Evolutionary conservation across 805 yeast species (phyloP).

Genomic region (Nadsonia fulvescens): DNA sequence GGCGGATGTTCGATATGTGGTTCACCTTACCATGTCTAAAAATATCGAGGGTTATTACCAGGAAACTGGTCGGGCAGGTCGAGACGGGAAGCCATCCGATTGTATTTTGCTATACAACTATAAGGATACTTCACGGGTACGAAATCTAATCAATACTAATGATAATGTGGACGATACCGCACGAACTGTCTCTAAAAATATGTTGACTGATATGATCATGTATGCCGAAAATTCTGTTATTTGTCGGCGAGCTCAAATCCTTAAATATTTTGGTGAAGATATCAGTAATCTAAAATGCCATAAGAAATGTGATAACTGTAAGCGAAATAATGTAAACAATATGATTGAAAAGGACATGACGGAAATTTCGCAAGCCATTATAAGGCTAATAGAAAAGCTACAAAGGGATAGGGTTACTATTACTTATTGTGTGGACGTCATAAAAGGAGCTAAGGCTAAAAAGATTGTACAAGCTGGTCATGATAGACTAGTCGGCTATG

Average conservation of each 20-base stretch:
- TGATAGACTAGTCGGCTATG: slow-evolving; percentile 42
- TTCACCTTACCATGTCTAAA: slow-evolving; percentile 76
- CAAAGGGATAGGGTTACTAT: slow-evolving; percentile 44
- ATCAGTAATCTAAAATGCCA: no score
- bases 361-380: slow-evolving; percentile 35
- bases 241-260: slow-evolving; percentile 75
- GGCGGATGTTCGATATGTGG: slow-evolving; percentile 83
- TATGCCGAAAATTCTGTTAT: slow-evolving; percentile 85
- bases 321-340: slow-evolving; percentile 16
- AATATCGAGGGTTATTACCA: slow-evolving; percentile 93
- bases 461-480: slow-evolving; percentile 49
- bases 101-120: slow-evolving; percentile 72
- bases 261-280: slow-evolving; percentile 81
- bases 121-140: slow-evolving; percentile 67
- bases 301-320: slow-evolving; percentile 76
- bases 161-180: slow-evolving; percentile 22
- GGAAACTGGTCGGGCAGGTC: slow-evolving; percentile 96
- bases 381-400: slow-evolving; percentile 39
- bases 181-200: slow-evolving; percentile 58
- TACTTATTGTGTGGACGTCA: slow-evolving; percentile 66
- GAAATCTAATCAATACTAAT: slow-evolving; percentile 20
- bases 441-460: slow-evolving; percentile 50
- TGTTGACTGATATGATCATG: slow-evolving; percentile 67
- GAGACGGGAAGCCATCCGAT: slow-evolving; percentile 73
- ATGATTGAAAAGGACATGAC: slow-evolving; percentile 46